Percentiles rank a stretch among this genome's conserved stretches.
Evolutionary conservation across 2,329 filamentous ascomycete species (phyloP).

Genomic region (Fusarium lateritium): DNA sequence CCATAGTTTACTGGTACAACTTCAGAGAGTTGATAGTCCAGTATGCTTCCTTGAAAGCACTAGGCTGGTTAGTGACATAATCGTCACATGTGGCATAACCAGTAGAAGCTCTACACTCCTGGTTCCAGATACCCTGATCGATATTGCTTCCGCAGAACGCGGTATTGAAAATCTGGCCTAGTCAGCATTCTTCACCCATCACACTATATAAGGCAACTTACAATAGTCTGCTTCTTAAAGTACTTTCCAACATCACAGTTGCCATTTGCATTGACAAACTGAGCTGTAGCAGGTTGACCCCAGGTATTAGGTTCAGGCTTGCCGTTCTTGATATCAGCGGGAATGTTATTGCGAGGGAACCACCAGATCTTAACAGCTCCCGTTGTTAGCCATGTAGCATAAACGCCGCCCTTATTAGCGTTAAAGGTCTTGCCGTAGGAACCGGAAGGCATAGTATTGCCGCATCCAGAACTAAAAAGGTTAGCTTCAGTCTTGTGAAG

Average conservation of each 20-base stretch:
- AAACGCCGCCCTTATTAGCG: conserved; percentile 4
- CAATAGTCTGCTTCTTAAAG: conserved; percentile 12
- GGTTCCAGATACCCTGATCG: conserved; percentile 7
- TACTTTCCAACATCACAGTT: conserved; percentile 8
- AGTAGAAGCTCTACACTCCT: conserved; percentile 3
- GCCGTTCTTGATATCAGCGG: background rate
- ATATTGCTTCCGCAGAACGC: conserved; percentile 6
- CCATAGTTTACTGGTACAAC: background rate
- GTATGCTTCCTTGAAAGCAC: background rate
- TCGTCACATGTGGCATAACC: conserved; percentile 1
- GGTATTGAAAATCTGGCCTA: background rate
- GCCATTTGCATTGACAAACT: conserved; percentile 1
- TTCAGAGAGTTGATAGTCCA: conserved; percentile 1
- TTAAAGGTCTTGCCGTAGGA: conserved; percentile 6
- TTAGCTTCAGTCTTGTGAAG: background rate
- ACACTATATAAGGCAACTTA: background rate
- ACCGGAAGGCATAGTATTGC: conserved; percentile 3
- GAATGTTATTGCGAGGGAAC: conserved; percentile 1
- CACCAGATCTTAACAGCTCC: conserved; percentile 7
- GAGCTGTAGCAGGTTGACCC: conserved; percentile 1
- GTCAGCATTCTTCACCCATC: background rate
- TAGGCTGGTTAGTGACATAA: conserved; percentile 6
- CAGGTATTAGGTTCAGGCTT: conserved; percentile 4
- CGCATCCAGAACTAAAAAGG: background rate
- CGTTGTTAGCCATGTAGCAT: conserved; percentile 8